Percentiles rank a stretch among this genome's conserved stretches.
phyloP scores from a whole-genome alignment of 2,329 filamentous ascomycete genomes.

The Bertia moriformis region DNA sequence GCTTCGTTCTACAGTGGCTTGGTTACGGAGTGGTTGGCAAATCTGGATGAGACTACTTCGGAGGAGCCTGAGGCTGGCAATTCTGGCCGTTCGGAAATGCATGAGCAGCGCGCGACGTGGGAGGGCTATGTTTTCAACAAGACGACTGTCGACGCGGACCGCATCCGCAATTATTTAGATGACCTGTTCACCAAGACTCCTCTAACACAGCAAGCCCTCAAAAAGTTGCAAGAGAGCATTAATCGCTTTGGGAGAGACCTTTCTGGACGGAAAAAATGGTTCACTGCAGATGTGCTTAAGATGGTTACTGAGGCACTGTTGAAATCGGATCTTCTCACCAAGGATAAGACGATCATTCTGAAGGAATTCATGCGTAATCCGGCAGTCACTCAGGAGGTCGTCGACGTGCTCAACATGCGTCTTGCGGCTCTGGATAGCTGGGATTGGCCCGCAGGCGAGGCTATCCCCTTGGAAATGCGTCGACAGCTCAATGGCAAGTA shows the following conservation, averaged over 20 bases:
- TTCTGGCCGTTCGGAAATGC: conserved; percentile 20
- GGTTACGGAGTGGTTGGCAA: conserved; percentile 29
- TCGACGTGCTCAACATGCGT: conserved; percentile 36
- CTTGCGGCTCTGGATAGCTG: conserved; percentile 26
- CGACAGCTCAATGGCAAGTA: conserved; percentile 32
- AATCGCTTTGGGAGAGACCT: conserved; percentile 14
- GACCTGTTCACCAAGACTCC: conserved; percentile 20
- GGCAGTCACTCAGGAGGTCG: conserved; percentile 28
- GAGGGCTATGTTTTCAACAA: conserved; percentile 26
- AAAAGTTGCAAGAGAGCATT: conserved; percentile 11
- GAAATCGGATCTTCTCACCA: conserved; percentile 24
- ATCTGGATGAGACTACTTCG: conserved; percentile 9
- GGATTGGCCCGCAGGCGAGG: conserved; percentile 25
- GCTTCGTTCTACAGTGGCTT: conserved; percentile 28
- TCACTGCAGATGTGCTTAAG: conserved; percentile 16
- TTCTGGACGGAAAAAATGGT: conserved; percentile 13
- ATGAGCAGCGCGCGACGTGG: conserved; percentile 24
- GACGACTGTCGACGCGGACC: conserved; percentile 16
- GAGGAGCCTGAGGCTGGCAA: conserved; percentile 7
- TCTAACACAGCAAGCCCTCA: conserved; percentile 11
- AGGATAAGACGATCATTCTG: conserved; percentile 24
- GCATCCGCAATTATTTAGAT: conserved; percentile 22
- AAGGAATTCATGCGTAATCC: conserved; percentile 24
- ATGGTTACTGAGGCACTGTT: conserved; percentile 26
- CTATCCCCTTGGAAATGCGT: conserved; percentile 24